A percentile compares a stretch with the other conserved stretches of the same genome.
Conservation (phyloP, 176 grass and related monocot species). For the Areca catechu region DNA sequence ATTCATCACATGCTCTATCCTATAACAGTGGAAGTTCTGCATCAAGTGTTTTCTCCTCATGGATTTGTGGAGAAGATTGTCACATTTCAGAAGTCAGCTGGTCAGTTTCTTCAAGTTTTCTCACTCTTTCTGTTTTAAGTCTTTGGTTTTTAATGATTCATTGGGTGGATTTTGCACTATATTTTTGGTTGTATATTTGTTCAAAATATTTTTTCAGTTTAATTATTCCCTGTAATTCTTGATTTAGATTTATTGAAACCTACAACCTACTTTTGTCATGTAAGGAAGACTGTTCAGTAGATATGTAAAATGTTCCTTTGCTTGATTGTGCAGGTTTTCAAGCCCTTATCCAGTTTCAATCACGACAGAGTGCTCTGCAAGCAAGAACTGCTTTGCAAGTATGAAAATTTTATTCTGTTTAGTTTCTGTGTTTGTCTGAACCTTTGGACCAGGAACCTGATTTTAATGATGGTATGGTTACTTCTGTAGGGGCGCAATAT, state of each 20-base stretch:
- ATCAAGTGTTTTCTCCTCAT: conserved; percentile 98
- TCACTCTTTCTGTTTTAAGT: conserved; percentile 12
- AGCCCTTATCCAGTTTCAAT: conserved; percentile 85
- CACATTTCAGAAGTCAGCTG: conserved; percentile 98
- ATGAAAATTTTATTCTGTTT: conserved; percentile 31
- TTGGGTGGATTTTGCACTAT: too few species aligned
- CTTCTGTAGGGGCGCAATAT: conserved; percentile 82
- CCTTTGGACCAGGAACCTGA: too few species aligned
- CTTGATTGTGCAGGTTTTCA: conserved; percentile 63
- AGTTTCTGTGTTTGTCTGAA: not conserved
- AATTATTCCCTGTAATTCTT: too few species aligned
- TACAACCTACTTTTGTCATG: too few species aligned
- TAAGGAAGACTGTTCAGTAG: conserved; percentile 6
- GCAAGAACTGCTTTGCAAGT: conserved; percentile 81
- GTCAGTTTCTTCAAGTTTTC: conserved; percentile 45
- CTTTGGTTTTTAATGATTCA: too few species aligned
- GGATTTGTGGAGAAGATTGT: conserved; percentile 99
- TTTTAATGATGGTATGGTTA: conserved; percentile 10
- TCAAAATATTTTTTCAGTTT: too few species aligned
- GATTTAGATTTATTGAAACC: too few species aligned
- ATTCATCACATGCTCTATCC: conserved; percentile 99
- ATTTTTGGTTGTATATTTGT: too few species aligned
- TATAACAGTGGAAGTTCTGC: conserved; percentile 95
- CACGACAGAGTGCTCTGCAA: conserved; percentile 69
- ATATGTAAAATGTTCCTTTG: conserved; percentile 3